Conservation (phyloP, 345 rosid genomes). For the Erodium maritimum region DNA sequence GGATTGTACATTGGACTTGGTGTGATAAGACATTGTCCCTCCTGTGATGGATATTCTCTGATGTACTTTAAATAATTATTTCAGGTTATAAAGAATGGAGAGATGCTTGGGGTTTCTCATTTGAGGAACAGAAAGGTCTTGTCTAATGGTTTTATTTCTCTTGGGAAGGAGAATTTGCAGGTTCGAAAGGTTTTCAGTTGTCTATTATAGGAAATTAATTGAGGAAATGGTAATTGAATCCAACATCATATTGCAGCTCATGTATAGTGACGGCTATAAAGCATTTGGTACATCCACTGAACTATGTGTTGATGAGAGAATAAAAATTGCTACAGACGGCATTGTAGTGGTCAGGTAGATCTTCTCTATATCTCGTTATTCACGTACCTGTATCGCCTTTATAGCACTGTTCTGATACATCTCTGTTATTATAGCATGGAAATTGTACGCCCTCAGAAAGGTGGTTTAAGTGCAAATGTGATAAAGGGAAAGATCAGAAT, state of each 20-base stretch:
- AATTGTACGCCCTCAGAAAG: constrained; percentile 59
- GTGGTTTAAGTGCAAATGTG: constrained; percentile 22
- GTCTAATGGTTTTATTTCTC: constrained; percentile 82
- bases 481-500: constrained; percentile 87
- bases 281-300: constrained; percentile 96
- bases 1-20: not conserved
- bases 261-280: constrained; percentile 96
- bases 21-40: not conserved
- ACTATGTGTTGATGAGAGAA: constrained; percentile 84
- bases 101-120: constrained; percentile 99
- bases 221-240: constrained; percentile 10
- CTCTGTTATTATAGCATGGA: constrained; percentile 63
- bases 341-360: constrained; percentile 78
- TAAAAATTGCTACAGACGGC: constrained; percentile 89
- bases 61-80: constrained; percentile 9
- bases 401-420: constrained; percentile 10
- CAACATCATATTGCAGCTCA: constrained; percentile 48
- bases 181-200: constrained; percentile 22
- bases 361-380: constrained; percentile 1
- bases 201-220: constrained; percentile 8
- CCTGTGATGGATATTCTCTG: not conserved
- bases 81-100: constrained; percentile 97
- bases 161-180: constrained; percentile 93
- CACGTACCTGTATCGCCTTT: not conserved
- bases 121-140: constrained; percentile 87